Evolutionary conservation across 2,329 filamentous ascomycete genomes (phyloP), one percentile per base, ranked within the genome.

Genomic region (Stemphylium vesicarium): DNA sequence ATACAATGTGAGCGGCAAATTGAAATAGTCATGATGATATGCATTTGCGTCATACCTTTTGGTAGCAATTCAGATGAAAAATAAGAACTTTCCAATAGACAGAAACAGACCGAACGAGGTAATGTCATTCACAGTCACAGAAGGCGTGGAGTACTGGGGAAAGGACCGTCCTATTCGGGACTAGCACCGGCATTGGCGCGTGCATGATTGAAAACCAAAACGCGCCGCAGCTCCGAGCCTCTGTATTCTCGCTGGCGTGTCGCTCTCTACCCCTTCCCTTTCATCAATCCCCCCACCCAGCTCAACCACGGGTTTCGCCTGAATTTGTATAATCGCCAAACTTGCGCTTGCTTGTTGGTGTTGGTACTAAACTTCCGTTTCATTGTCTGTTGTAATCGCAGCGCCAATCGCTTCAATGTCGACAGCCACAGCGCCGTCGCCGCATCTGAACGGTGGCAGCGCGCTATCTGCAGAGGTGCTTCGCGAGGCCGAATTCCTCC

Each of bases 401-500:
- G 50, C 59, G 61, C 62, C 55, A 63, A 59, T 56, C 44, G 53
- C 60, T 60, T 60, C 59, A 42, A 74, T 74, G 71, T 70, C 71
- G 59, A 69, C 69, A 50, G 52, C 65, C 50, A 59, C 64, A 53
- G 59, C 66, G 59, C 56, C 64, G 54, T 60, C 66, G 57, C 60
- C 65, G 60, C 63, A 65, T 56, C 43, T 70, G 46, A 73, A 76
- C 65, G 68, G 73, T 59, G 63, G 60, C 63, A 63, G 64, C 60
- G 67, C 63, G 62, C 77, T 65, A 73, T 79, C 50, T 72, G 58
- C 63, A 53, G 70, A 73, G 62, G 57, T 62, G 51, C 70, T 60
- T 64, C 72, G 81, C 58, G 80, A 82, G 57, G 82, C 69, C 64
- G 73, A 75, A 62, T 78, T 81, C 57, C 95, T 92, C 80, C 85